These are phyloP conservation scores for Venturiaceae sp. DNA, from an alignment of 2,329 filamentous ascomycete species.

Conservation along the genomic window DNA sequence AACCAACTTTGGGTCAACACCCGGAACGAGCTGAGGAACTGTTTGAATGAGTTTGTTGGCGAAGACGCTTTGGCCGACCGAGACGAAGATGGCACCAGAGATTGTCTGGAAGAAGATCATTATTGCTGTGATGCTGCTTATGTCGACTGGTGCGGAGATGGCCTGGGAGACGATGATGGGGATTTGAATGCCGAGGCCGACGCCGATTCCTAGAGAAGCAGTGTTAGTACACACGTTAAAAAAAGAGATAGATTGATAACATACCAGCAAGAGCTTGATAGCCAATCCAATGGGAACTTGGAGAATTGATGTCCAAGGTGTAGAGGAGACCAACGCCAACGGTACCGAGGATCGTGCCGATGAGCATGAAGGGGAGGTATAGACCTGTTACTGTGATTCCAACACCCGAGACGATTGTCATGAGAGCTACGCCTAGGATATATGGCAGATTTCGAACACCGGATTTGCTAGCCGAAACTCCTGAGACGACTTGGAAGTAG, in stretches of 20 bases:
- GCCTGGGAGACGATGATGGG: slow-evolving; percentile 29
- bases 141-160: slow-evolving; percentile 14
- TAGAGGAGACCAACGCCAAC: slow-evolving; percentile 32
- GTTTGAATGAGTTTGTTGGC: slow-evolving; percentile 4
- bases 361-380: slow-evolving; percentile 23
- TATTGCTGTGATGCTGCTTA: slow-evolving; percentile 15
- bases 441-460: slow-evolving; percentile 34
- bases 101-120: slow-evolving; percentile 12
- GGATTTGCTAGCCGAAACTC: slow-evolving; percentile 21
- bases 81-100: slow-evolving; percentile 3
- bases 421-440: slow-evolving; percentile 21
- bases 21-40: slow-evolving; percentile 16
- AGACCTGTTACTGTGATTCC: slow-evolving; percentile 21
- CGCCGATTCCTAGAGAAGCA: slow-evolving; percentile 25
- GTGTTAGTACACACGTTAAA: not conserved
- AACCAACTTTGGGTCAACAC: slow-evolving; percentile 22
- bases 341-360: slow-evolving; percentile 19
- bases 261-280: slow-evolving; percentile 31
- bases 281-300: slow-evolving; percentile 34
- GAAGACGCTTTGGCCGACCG: slow-evolving; percentile 5
- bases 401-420: slow-evolving; percentile 16
- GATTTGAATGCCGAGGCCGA: slow-evolving; percentile 32
- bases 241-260: slow-evolving; percentile 25
- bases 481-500: slow-evolving; percentile 36
- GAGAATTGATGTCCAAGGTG: slow-evolving; percentile 27